Conservation (phyloP, 2,329 filamentous ascomycete genomes). For the Monascus ruber region DNA sequence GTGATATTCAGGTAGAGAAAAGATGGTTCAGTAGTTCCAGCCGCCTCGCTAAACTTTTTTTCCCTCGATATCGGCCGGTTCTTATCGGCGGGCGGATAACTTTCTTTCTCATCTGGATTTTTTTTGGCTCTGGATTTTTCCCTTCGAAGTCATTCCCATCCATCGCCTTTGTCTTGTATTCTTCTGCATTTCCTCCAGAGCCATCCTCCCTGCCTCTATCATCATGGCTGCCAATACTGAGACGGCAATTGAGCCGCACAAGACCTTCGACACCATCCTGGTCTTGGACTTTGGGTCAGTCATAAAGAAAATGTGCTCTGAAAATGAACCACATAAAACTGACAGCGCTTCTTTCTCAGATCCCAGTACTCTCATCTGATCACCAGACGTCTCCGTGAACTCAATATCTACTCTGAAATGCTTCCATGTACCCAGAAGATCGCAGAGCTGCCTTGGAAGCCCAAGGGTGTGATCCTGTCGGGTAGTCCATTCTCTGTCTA, state of each 20-base stretch:
- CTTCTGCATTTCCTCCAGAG: no score
- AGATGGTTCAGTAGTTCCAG: no score
- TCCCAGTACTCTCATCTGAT: conserved; percentile 67
- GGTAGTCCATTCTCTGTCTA: conserved; percentile 72
- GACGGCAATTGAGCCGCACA: conserved; percentile 1
- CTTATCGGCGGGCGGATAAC: no score
- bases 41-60: no score
- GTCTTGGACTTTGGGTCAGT: conserved; percentile 55
- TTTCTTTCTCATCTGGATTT: no score
- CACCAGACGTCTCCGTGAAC: conserved; percentile 59
- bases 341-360: conserved; percentile 1
- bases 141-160: no score
- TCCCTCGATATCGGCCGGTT: no score
- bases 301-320: conserved; percentile 2
- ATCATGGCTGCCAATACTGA: conserved; percentile 1
- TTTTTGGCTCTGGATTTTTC: no score
- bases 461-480: conserved; percentile 71
- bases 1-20: no score
- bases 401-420: conserved; percentile 80
- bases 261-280: conserved; percentile 53
- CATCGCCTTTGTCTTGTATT: no score
- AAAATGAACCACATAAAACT: not conserved
- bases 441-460: conserved; percentile 63
- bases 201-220: not conserved
- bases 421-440: conserved; percentile 77